A percentile compares a stretch with the other conserved stretches of the same genome.
Conservation (phyloP, 2,329 filamentous ascomycete species). For the Cadophora sp. region DNA sequence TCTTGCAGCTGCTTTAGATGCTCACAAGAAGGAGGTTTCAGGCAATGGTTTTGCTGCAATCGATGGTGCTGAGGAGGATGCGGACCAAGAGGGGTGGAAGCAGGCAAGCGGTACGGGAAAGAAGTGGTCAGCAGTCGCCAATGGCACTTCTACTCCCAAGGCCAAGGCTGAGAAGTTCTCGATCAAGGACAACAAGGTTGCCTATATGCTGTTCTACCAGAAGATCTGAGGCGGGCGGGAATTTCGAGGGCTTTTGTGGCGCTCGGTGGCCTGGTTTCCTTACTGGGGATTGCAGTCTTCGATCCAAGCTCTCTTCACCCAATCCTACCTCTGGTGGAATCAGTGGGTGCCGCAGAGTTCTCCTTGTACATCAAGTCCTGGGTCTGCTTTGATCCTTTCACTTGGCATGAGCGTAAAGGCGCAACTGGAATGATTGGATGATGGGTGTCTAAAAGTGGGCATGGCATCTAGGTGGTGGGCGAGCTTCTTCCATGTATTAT, state of each 20-base stretch:
- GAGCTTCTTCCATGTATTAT: slow-evolving; percentile 37
- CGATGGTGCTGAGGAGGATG: slow-evolving; percentile 69
- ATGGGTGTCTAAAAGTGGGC: slow-evolving; percentile 34
- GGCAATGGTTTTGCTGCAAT: slow-evolving; percentile 77
- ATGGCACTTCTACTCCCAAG: slow-evolving; percentile 67
- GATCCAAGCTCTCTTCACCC: background rate
- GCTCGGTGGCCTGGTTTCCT: background rate
- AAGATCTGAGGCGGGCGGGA: slow-evolving; percentile 40
- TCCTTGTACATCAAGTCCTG: slow-evolving; percentile 33
- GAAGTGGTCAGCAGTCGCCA: slow-evolving; percentile 76
- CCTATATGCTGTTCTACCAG: slow-evolving; percentile 96
- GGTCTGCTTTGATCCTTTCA: slow-evolving; percentile 26
- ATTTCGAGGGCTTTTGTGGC: background rate
- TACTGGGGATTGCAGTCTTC: background rate
- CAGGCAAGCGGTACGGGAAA: slow-evolving; percentile 77
- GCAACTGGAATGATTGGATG: slow-evolving; percentile 25
- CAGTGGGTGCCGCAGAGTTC: background rate
- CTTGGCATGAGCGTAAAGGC: slow-evolving; percentile 35
- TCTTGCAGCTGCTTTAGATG: slow-evolving; percentile 69
- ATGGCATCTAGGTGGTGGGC: slow-evolving; percentile 27
- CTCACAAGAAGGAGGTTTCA: slow-evolving; percentile 66
- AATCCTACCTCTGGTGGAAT: background rate
- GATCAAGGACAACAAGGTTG: slow-evolving; percentile 92
- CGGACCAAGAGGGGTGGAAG: slow-evolving; percentile 80
- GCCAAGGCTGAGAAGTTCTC: slow-evolving; percentile 63